These are phyloP conservation scores for Mucor velutinosus DNA, from an alignment of 371 early-diverging fungal species.

Conservation along the genomic window DNA sequence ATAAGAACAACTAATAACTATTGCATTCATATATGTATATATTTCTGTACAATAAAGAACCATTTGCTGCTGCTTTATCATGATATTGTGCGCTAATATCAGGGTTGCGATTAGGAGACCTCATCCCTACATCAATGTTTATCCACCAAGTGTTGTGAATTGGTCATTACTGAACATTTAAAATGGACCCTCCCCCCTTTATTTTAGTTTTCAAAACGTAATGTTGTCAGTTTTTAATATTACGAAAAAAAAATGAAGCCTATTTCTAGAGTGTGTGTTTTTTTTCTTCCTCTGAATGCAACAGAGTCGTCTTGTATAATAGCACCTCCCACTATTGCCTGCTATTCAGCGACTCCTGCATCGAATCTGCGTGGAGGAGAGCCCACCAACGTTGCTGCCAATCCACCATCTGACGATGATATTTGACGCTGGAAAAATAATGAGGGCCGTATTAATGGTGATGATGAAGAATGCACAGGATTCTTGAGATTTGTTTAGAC, in stretches of 20 bases:
- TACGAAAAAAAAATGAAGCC: no score
- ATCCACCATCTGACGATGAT: slow-evolving; percentile 26
- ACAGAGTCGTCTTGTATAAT: background rate
- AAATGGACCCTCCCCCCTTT: no score
- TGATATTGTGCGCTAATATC: no score
- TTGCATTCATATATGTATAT: background rate
- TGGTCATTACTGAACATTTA: no score
- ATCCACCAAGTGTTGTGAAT: no score
- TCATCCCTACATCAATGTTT: no score
- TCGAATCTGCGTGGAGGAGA: slow-evolving; percentile 30
- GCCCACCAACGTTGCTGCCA: slow-evolving; percentile 39
- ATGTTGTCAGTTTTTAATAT: no score
- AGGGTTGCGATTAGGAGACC: no score
- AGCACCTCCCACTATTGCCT: background rate
- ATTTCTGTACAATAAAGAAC: background rate
- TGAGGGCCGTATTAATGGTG: slow-evolving; percentile 16
- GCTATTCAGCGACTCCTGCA: slow-evolving; percentile 17
- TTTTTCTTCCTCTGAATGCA: background rate
- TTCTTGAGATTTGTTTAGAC: background rate
- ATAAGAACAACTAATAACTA: background rate
- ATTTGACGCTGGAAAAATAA: slow-evolving; percentile 13
- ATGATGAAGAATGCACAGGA: slow-evolving; percentile 13
- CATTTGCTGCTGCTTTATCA: no score
- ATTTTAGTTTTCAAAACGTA: no score
- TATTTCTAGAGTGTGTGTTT: background rate